Conservation (phyloP, 257 asterid species). For the Forsythia suspensa region DNA sequence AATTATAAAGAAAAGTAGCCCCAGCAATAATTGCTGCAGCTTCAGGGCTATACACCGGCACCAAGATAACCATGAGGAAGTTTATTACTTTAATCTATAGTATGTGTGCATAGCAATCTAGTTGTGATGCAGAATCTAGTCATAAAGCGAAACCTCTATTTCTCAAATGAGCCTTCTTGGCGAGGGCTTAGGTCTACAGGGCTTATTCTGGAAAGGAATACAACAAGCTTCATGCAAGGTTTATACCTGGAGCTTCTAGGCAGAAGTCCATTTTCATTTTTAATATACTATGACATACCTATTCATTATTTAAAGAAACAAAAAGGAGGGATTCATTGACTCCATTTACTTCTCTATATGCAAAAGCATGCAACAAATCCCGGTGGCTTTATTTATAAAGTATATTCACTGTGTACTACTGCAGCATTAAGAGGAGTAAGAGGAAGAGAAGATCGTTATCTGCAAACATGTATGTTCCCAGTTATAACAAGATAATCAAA, state of each 20-base stretch:
- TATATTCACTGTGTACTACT: not conserved
- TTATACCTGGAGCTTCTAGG: not conserved
- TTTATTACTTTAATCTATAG: not conserved
- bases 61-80: not conserved
- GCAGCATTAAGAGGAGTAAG: not conserved
- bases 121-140: no score
- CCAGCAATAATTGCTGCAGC: not conserved
- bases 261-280: not conserved
- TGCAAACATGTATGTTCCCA: not conserved
- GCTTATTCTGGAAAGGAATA: not conserved
- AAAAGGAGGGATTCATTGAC: not conserved
- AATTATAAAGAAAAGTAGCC: not conserved
- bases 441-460: not conserved
- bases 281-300: not conserved
- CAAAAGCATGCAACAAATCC: not conserved
- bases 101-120: no score
- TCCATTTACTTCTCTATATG: not conserved
- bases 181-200: not conserved
- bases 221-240: not conserved
- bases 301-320: not conserved
- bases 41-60: not conserved
- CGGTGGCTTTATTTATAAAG: not conserved
- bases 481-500: not conserved
- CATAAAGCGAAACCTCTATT: not conserved
- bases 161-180: not conserved